Conservation (phyloP, 208 protist species). For the Trichomonas vaginalis region DNA sequence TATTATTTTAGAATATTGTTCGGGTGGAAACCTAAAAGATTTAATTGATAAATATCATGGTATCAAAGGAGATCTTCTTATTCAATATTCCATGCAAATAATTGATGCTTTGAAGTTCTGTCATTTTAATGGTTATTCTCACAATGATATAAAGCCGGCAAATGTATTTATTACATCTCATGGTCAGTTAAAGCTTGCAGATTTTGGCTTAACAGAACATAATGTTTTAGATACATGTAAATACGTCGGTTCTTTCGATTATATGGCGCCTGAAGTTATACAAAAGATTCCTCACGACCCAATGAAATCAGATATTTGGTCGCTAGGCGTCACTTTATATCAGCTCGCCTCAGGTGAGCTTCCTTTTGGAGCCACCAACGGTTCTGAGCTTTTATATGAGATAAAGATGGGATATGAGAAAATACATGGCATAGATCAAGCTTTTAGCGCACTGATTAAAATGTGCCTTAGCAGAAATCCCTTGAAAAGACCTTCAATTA, state of each 20-base stretch:
- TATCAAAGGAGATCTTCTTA: neutral
- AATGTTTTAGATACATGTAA: neutral
- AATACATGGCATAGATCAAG: neutral
- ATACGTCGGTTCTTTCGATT: neutral
- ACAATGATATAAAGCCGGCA: neutral
- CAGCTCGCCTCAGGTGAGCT: neutral
- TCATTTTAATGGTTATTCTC: neutral
- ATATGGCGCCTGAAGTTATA: neutral
- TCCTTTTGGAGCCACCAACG: neutral
- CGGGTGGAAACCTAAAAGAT: neutral
- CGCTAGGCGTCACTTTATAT: neutral
- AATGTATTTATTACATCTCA: neutral
- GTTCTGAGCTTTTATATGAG: neutral
- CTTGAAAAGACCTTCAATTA: neutral
- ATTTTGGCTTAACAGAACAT: neutral
- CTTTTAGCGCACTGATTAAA: neutral
- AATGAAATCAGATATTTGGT: neutral
- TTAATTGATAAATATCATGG: neutral
- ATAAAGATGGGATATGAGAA: neutral
- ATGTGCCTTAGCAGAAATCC: neutral
- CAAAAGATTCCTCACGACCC: neutral
- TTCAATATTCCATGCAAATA: neutral
- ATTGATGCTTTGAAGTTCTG: neutral
- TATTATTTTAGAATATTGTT: neutral
- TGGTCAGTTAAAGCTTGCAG: neutral